phyloP scores from a whole-genome alignment of 106 monocot species.

The Allium sativum region DNA sequence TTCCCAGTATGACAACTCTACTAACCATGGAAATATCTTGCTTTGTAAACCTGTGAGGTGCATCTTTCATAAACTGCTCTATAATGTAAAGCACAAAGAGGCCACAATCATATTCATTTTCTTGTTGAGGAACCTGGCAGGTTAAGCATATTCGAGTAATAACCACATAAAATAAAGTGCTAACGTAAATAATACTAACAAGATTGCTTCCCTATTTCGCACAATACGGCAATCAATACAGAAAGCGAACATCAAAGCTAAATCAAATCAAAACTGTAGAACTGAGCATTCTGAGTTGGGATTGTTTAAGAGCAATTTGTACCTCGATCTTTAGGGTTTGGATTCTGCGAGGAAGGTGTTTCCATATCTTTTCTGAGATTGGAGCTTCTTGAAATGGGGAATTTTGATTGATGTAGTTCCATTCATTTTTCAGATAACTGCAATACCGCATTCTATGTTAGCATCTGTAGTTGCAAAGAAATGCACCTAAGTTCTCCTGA shows the following conservation, averaged over 20 bases:
- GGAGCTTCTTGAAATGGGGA: constrained; percentile 32
- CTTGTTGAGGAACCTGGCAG: constrained; percentile 82
- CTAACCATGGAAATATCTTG: constrained; percentile 64
- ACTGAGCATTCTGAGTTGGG: neutral
- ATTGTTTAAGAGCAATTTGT: neutral
- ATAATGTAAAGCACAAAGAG: constrained; percentile 91
- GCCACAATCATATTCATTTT: constrained; percentile 86
- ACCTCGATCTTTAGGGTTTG: constrained; percentile 56
- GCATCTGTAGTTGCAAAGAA: neutral
- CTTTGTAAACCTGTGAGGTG: constrained; percentile 58
- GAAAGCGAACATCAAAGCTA: too few species aligned
- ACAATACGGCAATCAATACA: too few species aligned
- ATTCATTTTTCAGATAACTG: constrained; percentile 78
- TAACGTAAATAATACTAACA: neutral
- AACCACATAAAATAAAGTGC: neutral
- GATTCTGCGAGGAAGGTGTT: constrained; percentile 48
- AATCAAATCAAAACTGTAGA: too few species aligned
- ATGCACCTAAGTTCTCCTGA: neutral
- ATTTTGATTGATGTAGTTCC: constrained; percentile 46
- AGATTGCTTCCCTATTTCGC: neutral
- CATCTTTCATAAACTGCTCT: constrained; percentile 62
- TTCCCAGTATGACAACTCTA: neutral
- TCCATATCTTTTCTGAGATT: constrained; percentile 46
- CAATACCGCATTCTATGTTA: constrained; percentile 2
- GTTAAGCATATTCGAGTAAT: neutral